Conservation (phyloP, 1,284 basidiomycete species). For the Leccinum holopus region DNA sequence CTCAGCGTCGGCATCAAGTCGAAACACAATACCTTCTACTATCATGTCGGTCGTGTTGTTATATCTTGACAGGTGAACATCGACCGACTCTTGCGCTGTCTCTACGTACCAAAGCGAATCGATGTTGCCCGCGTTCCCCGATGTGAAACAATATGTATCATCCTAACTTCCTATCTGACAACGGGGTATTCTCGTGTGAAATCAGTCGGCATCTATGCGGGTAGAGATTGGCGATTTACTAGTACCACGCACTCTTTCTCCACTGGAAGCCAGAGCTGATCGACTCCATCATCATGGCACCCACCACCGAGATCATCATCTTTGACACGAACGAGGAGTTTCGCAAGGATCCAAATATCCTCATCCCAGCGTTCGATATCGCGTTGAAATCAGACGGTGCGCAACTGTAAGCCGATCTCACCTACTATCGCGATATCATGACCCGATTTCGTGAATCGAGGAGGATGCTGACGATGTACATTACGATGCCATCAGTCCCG, state of each 20-base stretch:
- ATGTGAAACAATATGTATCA: background rate
- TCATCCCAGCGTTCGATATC: background rate
- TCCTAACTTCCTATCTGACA: too few species aligned
- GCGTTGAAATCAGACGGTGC: background rate
- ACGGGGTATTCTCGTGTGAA: background rate
- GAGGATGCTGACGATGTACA: background rate
- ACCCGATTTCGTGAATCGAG: background rate
- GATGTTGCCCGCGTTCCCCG: background rate
- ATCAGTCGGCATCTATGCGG: background rate
- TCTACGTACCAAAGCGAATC: background rate
- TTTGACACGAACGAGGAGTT: background rate
- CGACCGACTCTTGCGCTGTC: background rate
- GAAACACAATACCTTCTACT: background rate
- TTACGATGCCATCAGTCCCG: conserved; percentile 17
- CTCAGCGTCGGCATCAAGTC: background rate
- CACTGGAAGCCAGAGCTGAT: background rate
- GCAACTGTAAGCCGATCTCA: background rate
- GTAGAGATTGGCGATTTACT: background rate
- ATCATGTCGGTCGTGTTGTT: background rate
- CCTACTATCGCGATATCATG: background rate
- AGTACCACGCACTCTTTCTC: background rate
- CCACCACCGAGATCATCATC: background rate
- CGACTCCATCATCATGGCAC: background rate
- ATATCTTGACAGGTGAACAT: background rate
- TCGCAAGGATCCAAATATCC: background rate